Conservation (phyloP, 768 basidiomycete species). For the Kwoniella mangroviensis region DNA sequence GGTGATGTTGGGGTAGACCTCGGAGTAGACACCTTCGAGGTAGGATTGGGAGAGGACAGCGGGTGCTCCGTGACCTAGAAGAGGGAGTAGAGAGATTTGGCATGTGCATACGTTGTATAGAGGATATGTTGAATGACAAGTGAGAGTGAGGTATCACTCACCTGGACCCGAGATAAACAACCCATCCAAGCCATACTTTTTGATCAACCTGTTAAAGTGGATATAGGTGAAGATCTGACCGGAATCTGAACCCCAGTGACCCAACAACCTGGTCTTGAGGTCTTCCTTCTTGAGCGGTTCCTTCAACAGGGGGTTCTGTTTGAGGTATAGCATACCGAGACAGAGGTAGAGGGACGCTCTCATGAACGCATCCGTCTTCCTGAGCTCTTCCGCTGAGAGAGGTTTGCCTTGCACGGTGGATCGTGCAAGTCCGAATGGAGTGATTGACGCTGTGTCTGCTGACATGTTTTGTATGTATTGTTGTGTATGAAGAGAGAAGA, state of each 20-base stretch:
- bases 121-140: background rate
- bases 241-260: conserved; percentile 73
- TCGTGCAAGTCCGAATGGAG: conserved; percentile 43
- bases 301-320: conserved; percentile 38
- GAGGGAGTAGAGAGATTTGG: conserved; percentile 1
- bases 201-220: conserved; percentile 64
- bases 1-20: conserved; percentile 52
- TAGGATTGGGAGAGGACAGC: conserved; percentile 80
- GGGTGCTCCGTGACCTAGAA: conserved; percentile 78
- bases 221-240: conserved; percentile 74
- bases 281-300: conserved; percentile 63
- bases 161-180: conserved; percentile 73
- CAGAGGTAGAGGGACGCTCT: conserved; percentile 57
- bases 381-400: conserved; percentile 45
- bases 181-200: conserved; percentile 62
- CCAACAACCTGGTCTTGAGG: conserved; percentile 78
- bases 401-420: conserved; percentile 45
- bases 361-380: conserved; percentile 51
- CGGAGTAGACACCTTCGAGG: conserved; percentile 69
- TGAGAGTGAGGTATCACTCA: conserved; percentile 22
- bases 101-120: background rate
- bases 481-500: conserved; percentile 1
- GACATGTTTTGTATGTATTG: background rate
- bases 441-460: conserved; percentile 16
- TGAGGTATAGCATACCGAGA: conserved; percentile 65